Conservation (phyloP, 306 rosid species). For the Lablab purpureus region DNA sequence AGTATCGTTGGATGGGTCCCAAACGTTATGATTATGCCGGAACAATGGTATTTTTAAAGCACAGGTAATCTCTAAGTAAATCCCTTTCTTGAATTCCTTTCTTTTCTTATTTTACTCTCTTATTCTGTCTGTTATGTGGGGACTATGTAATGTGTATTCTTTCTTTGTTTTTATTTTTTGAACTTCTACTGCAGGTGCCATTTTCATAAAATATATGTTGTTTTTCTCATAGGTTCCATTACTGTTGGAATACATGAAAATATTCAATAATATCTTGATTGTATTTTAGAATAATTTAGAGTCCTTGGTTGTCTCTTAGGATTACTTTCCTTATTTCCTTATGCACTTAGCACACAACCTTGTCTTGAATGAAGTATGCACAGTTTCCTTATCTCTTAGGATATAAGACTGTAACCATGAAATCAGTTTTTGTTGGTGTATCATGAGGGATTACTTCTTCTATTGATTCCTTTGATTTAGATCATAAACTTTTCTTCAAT, state of each 20-base stretch:
- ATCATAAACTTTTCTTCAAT: background rate
- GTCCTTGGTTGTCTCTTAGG: background rate
- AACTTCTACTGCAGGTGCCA: background rate
- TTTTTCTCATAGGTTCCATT: background rate
- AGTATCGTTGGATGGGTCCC: conserved; percentile 99
- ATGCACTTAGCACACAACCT: background rate
- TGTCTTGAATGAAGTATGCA: background rate
- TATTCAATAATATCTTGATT: conserved; percentile 1
- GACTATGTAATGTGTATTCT: background rate
- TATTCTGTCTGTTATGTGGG: background rate
- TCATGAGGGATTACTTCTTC: background rate
- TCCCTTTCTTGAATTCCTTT: conserved; percentile 16
- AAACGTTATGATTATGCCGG: conserved; percentile 94
- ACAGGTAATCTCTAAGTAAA: conserved; percentile 59
- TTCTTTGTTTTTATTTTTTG: conserved; percentile 33
- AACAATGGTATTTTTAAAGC: conserved; percentile 84
- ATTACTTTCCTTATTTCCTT: background rate
- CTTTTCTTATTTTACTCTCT: conserved; percentile 16
- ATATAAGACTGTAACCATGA: background rate
- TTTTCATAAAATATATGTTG: conserved; percentile 1
- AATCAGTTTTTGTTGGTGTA: background rate
- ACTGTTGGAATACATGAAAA: background rate
- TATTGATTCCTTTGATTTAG: background rate
- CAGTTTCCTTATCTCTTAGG: background rate
- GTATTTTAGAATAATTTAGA: background rate